Evolutionary conservation across 2,329 filamentous ascomycete genomes (phyloP), one percentile per base, ranked within the genome.

Genomic region (Aspergillus tamarii): DNA sequence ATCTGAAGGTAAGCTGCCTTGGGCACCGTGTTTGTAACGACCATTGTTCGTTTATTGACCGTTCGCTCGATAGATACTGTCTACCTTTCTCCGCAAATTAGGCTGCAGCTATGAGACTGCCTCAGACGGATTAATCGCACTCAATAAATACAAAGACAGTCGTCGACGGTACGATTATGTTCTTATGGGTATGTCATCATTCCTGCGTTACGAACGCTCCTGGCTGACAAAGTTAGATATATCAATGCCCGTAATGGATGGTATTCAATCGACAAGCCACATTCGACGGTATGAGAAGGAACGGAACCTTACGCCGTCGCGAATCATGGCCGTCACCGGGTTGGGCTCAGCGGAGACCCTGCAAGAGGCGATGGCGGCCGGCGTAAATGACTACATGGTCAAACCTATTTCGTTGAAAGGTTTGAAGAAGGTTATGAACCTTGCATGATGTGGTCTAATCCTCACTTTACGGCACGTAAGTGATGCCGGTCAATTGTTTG

Each of bases 201-300:
- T 30, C 36, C 43, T 32, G 9, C 21, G 41, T 34, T 4, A 8
- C 0, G 3, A 14, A 7, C 16, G 19, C 2, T 2, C 34, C n/a
- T 39, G 2, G 16, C 16, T 54, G n/a, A 55, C 52, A 59, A 43
- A 59, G 4, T 10, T 71, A 81, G 80, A 82, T 61, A 75, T 82
- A 21, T 77, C 74, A n/a, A 82, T 82, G 79, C 80, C 80, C 1
- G 68, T 81, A 7, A 77, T 82, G 76, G 76, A 82, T 61, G 80
- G 81, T 0, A 77, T 83, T 30, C 73, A 75, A 28, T 78, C 80
- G 7, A 81, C 80, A 1, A 72, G 74, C 11, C 73, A 74, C 14
- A 82, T 83, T 59, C 74, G 81, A 26, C 67, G 71, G 23, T 69
- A 72, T 32, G 77, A 79, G 64, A 70, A 73, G 23, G 62, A 73